Percentiles rank a stretch among this genome's conserved stretches.
These are phyloP conservation scores for Nicotiana attenuata DNA, from an alignment of 257 asterid genomes.

Conservation along the genomic window DNA sequence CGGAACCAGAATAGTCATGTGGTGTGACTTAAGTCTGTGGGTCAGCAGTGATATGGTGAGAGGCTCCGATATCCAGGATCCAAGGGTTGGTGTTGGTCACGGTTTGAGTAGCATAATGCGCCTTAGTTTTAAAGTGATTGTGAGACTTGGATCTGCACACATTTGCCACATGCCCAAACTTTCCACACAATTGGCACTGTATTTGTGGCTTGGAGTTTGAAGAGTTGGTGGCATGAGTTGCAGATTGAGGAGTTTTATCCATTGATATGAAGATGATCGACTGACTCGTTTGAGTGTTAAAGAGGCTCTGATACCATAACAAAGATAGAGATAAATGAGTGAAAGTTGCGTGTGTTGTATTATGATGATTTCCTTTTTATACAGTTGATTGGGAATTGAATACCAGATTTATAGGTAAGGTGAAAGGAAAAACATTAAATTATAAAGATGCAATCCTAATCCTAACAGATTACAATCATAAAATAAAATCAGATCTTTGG, in stretches of 20 bases:
- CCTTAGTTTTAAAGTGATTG: background rate
- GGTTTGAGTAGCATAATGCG: background rate
- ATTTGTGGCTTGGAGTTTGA: background rate
- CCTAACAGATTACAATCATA: background rate
- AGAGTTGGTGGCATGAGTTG: background rate
- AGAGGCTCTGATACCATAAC: background rate
- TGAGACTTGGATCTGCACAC: background rate
- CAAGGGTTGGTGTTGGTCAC: background rate
- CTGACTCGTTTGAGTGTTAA: background rate
- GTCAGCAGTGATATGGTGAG: background rate
- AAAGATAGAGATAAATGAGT: background rate
- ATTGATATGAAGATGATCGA: background rate
- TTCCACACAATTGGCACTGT: background rate
- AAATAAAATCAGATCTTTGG: background rate
- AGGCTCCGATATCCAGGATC: background rate
- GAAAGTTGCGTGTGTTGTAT: too few relatives aligned
- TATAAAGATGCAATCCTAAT: background rate
- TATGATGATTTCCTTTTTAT: too few relatives aligned
- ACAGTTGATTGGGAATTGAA: background rate
- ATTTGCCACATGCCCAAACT: background rate
- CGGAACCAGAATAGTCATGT: background rate
- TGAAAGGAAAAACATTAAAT: background rate
- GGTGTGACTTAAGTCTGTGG: background rate
- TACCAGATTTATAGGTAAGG: background rate
- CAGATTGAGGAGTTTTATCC: background rate